Evolutionary conservation across 352 stramenopile species (phyloP).

Genomic region (Globisporangium cylindrosporum): DNA sequence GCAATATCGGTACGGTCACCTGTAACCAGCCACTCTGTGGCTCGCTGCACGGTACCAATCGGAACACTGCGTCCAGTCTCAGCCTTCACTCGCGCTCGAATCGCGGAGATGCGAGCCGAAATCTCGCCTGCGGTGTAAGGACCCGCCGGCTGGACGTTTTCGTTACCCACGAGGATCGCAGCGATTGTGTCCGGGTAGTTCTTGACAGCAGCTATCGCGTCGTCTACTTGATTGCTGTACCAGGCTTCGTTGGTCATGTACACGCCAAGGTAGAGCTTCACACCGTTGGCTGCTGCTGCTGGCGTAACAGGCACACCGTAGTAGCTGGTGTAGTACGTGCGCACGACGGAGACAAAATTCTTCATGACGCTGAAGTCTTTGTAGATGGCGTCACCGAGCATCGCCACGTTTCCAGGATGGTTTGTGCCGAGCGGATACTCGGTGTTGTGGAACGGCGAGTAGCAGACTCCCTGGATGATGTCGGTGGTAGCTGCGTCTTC

Average conservation of each 20-base stretch:
- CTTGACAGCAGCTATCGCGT: conserved; percentile 40
- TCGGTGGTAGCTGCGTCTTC: conserved; percentile 18
- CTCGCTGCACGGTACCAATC: conserved; percentile 72
- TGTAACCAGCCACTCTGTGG: conserved; percentile 52
- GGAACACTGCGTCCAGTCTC: conserved; percentile 36
- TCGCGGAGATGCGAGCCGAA: conserved; percentile 24
- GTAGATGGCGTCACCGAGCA: conserved; percentile 50
- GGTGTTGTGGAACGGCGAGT: conserved; percentile 73
- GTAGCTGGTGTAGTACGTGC: conserved; percentile 80
- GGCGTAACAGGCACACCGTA: conserved; percentile 47
- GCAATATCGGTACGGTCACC: conserved; percentile 34
- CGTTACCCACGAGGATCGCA: conserved; percentile 69
- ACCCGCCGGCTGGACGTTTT: conserved; percentile 58
- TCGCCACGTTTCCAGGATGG: conserved; percentile 18
- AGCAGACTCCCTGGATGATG: conserved; percentile 50
- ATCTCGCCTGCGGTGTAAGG: conserved; percentile 42
- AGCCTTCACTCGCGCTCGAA: conserved; percentile 28
- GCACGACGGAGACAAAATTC: conserved; percentile 50
- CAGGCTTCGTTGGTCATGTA: conserved; percentile 75
- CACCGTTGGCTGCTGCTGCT: conserved; percentile 34
- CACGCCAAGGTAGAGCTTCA: conserved; percentile 71
- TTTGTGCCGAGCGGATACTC: conserved; percentile 59
- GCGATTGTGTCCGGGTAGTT: conserved; percentile 53
- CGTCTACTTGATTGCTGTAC: conserved; percentile 47
- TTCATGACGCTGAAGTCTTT: conserved; percentile 71